Conservation (phyloP, 768 basidiomycete genomes). For the Leccinum longicurvipes region DNA sequence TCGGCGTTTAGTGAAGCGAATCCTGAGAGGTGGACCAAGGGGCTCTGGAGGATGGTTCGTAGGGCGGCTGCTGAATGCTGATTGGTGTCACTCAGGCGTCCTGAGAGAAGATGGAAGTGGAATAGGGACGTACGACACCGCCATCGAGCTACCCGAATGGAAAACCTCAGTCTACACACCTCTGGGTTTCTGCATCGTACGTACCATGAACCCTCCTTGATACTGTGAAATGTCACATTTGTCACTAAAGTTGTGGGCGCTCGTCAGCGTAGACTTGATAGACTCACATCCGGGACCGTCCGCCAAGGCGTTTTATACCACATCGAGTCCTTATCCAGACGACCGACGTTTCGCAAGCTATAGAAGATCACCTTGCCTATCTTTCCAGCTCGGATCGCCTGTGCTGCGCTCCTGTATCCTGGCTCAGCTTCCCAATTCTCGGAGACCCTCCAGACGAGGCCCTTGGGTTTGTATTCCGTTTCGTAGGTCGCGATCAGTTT, state of each 20-base stretch:
- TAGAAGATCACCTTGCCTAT: conserved; percentile 74
- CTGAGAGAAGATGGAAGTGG: background rate
- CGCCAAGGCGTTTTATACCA: conserved; percentile 87
- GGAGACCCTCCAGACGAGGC: conserved; percentile 76
- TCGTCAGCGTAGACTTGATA: background rate
- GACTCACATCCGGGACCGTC: conserved; percentile 70
- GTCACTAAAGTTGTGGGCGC: background rate
- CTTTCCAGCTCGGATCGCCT: conserved; percentile 52
- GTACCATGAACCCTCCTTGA: conserved; percentile 79
- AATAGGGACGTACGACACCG: conserved; percentile 59
- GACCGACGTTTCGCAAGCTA: conserved; percentile 49
- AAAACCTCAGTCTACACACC: background rate
- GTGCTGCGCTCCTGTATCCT: conserved; percentile 41
- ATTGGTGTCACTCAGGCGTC: background rate
- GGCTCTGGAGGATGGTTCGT: conserved; percentile 53
- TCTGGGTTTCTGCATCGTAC: conserved; percentile 22
- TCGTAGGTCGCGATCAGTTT: conserved; percentile 68
- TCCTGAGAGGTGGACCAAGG: conserved; percentile 55
- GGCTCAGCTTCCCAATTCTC: conserved; percentile 77
- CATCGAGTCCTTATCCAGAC: conserved; percentile 59
- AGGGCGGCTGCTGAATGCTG: conserved; percentile 69
- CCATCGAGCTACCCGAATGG: conserved; percentile 59
- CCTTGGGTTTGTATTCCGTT: conserved; percentile 58
- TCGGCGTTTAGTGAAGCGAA: conserved; percentile 67
- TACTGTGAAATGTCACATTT: conserved; percentile 40